Evolutionary conservation across 306 rosid species (phyloP).

Genomic region (Quercus glauca): DNA sequence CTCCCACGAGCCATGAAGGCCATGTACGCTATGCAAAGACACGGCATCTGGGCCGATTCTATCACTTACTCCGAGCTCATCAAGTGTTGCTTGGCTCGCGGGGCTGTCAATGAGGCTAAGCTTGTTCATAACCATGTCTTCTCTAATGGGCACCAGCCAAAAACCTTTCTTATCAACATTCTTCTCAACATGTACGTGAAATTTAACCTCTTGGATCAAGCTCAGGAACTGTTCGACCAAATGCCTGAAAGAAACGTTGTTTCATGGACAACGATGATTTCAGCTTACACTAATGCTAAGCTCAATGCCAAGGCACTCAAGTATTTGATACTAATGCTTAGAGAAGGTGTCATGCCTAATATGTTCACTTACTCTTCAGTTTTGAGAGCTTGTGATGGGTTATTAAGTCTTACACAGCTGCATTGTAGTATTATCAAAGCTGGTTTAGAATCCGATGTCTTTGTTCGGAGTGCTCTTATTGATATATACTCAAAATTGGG

Average conservation of each 20-base stretch:
- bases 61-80: constrained; percentile 72
- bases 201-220: constrained; percentile 65
- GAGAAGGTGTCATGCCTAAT: constrained; percentile 80
- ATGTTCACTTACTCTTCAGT: constrained; percentile 82
- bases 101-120: constrained; percentile 59
- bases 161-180: constrained; percentile 54
- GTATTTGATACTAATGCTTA: constrained; percentile 56
- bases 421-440: constrained; percentile 57
- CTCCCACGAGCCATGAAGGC: constrained; percentile 67
- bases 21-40: constrained; percentile 65
- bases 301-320: constrained; percentile 52
- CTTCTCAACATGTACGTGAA: constrained; percentile 69
- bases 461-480: constrained; percentile 73
- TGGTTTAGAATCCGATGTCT: constrained; percentile 83
- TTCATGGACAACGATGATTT: constrained; percentile 78
- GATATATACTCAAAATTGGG: constrained; percentile 75
- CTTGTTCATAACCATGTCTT: constrained; percentile 67
- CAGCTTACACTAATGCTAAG: constrained; percentile 59
- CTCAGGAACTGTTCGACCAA: constrained; percentile 59
- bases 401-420: constrained; percentile 53
- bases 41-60: constrained; percentile 51
- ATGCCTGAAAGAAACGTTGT: constrained; percentile 81
- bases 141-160: constrained; percentile 54
- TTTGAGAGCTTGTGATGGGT: constrained; percentile 66
- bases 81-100: constrained; percentile 70